phyloP scores from a whole-genome alignment of 352 stramenopile species.

The Pythium aphanidermatum region DNA sequence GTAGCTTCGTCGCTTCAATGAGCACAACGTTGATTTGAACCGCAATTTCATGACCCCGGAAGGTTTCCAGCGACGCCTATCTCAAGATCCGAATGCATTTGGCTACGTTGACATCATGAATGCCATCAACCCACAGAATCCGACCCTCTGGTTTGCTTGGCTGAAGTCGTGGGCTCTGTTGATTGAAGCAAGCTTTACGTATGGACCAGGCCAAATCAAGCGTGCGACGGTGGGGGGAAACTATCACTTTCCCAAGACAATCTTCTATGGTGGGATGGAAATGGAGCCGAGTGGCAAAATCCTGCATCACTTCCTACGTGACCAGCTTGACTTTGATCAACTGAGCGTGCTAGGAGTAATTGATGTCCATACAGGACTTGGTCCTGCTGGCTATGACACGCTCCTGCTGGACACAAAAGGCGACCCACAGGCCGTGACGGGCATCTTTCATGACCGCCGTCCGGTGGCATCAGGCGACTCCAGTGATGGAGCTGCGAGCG shows the following conservation, averaged over 20 bases:
- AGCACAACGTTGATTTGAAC: slow-evolving; percentile 93
- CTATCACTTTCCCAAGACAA: slow-evolving; percentile 71
- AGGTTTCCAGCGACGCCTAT: slow-evolving; percentile 40
- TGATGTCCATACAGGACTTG: slow-evolving; percentile 93
- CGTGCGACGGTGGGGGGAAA: slow-evolving; percentile 82
- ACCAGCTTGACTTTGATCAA: slow-evolving; percentile 37
- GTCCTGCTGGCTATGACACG: slow-evolving; percentile 38
- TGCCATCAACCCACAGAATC: slow-evolving; percentile 49
- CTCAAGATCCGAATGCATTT: slow-evolving; percentile 62
- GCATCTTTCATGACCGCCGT: slow-evolving; percentile 23
- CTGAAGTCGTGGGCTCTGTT: slow-evolving; percentile 22
- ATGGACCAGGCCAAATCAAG: slow-evolving; percentile 60
- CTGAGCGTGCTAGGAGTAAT: slow-evolving; percentile 65
- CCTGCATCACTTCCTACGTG: slow-evolving; percentile 51
- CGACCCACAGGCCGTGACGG: background rate
- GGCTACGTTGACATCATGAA: slow-evolving; percentile 75
- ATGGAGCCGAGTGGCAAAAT: slow-evolving; percentile 58
- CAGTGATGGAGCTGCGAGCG: slow-evolving; percentile 26
- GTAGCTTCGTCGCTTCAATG: slow-evolving; percentile 84
- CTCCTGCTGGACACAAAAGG: slow-evolving; percentile 29
- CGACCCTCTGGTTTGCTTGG: slow-evolving; percentile 30
- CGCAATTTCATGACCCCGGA: slow-evolving; percentile 76
- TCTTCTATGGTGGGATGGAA: slow-evolving; percentile 84
- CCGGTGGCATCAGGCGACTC: slow-evolving; percentile 26
- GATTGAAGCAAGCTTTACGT: slow-evolving; percentile 22